Evolutionary conservation across 2,329 filamentous ascomycete species (phyloP), one percentile per base, ranked within the genome.

Genomic region (Fusarium praegraminearum): DNA sequence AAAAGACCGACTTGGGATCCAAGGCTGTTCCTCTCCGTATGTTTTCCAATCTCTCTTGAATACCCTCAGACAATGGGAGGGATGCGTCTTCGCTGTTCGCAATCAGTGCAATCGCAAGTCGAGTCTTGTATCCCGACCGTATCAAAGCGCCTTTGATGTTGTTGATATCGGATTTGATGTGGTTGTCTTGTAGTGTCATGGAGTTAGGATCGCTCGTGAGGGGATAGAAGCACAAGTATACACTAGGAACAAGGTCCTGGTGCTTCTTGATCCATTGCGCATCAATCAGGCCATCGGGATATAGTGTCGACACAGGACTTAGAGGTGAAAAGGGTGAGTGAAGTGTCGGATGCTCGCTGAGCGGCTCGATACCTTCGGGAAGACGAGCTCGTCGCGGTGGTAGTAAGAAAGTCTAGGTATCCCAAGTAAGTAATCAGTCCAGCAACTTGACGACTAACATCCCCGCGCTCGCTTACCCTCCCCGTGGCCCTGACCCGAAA

Each of bases 291-390:
- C 95, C 96, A 80, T 98, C 96, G 10, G 95, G 94, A 76, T 96
- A 98, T 4, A 97, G 86, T 4, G 89, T 84, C 10, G 95, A 97
- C 10, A 86, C 87, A 5, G 94, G 94, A 40, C 92, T 96, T 32
- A 98, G 85, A 1, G 95, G 96, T 4, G 96, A 98, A 71, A 97
- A 89, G 2, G 94, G 93, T 15, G 96, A 98, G 79, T 98, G 95
- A 7, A 97, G 82, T n/a, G 89, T 83, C 62, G 85, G 81, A 20
- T 84, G 80, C 26, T 83, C 78, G 38, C 81, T 78, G 55, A 85
- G 80, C 5, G 80, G 75, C 52, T 86, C 84, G 73, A 85, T 80
- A 57, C 85, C 81, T 47, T 84, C 83, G 20, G 85, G 86, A 47
- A 87, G 80, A 64, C 80, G 82, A 36, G 87, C 86, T 72, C 85